Evolutionary conservation across 2,329 filamentous ascomycete genomes (phyloP), one percentile per base, ranked within the genome.

Genomic region (Aspergillus unguis): DNA sequence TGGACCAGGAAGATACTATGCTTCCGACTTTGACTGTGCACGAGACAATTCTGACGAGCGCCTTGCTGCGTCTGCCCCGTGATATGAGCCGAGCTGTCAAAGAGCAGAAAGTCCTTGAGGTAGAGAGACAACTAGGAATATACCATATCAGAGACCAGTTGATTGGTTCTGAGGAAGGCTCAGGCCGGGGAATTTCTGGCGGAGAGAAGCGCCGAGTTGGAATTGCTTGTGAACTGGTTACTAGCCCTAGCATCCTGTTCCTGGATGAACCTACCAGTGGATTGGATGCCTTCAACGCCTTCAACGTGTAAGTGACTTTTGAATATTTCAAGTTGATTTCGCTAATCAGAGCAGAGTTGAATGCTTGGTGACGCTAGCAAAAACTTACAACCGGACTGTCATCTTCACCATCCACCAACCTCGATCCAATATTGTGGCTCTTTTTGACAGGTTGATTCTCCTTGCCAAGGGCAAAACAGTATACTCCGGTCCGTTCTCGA

Each of bases 371-470:
- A 96, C 88, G 1, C 76, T 99, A 41, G 94, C 95, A 47, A 96
- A 96, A 77, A 94, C 85, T 38, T 99, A 97, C 76, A 95, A 96
- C 74, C 84, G 95, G 55, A 99, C 95, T 1, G 91, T 99, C 50
- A 88, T 99, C 57, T 96, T 99, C 75, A 99, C 94, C 10, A 99
- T 99, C 58, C 94, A 99, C 70, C 94, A 99, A 66, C 94, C 94
- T 35, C 85, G 95, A 60, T 99, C 94, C 8, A 99, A 99, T 71
- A 99, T 99, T 65, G 94, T 97, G 25, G 94, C 94, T 7, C 81
- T 99, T 3, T 99, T 99, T 67, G 94, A 99, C 68, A 85, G 92
- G 51, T 80, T 99, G n/a, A 81, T 99, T 49, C 83, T 99, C 10
- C 79, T 99, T 40, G 94, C 94, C 2, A 86, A 90, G 60, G 94